A percentile compares a stretch with the other conserved stretches of the same genome.
phyloP scores from a whole-genome alignment of 129 eudicot species.

The Heracleum sosnowskyi region DNA sequence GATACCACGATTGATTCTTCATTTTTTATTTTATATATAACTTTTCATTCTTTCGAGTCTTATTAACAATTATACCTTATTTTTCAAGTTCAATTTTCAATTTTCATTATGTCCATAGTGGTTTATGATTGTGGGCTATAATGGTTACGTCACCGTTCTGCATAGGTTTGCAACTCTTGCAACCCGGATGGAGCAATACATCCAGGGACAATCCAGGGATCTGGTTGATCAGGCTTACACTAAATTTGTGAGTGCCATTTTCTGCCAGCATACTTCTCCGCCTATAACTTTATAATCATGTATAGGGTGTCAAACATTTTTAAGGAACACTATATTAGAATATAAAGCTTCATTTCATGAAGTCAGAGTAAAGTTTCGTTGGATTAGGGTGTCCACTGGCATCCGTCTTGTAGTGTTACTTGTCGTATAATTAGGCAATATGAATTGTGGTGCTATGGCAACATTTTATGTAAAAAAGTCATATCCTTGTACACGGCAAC shows the following conservation, averaged over 20 bases:
- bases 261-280: not conserved
- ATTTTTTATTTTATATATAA: not conserved
- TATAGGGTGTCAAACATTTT: not conserved
- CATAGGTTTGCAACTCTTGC: constrained; percentile 82
- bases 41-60: not conserved
- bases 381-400: not conserved
- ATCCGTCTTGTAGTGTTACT: not conserved
- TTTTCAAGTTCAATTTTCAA: too few species aligned
- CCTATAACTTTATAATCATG: not conserved
- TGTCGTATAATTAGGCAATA: not conserved
- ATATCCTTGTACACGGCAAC: not conserved
- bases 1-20: not conserved
- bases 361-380: not conserved
- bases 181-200: constrained; percentile 97
- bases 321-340: not conserved
- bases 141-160: constrained; percentile 13
- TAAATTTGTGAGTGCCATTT: constrained; percentile 60
- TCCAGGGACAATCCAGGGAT: constrained; percentile 95
- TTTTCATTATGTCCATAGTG: too few species aligned
- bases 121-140: not conserved
- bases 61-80: not conserved
- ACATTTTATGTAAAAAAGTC: not conserved
- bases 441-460: not conserved
- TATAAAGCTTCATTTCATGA: not conserved
- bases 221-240: constrained; percentile 93